Evolutionary conservation across 371 early-diverging fungal species (phyloP), one percentile per base, ranked within the genome.

Genomic region (Apophysomyces variabilis): DNA sequence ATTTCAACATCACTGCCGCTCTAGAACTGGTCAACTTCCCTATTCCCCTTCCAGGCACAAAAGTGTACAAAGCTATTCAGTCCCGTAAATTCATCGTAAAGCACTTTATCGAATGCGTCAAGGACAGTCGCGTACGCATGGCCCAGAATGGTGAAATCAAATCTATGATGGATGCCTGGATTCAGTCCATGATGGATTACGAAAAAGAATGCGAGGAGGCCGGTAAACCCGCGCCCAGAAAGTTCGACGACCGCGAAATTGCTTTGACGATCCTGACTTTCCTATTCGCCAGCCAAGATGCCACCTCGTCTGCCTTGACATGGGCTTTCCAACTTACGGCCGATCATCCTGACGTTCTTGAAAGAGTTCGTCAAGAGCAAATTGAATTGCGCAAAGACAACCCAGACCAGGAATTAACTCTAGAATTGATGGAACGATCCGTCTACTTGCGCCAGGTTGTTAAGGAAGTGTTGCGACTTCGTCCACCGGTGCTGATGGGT

Each of bases 11-110:
- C 62, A 85, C 85, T 18, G 83, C 85, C 41, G 85, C 85, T 3
- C 65, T 85, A 32, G 83, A 85, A 61, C 75, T 85, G 54, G 85
- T 85, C 69, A 85, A 85, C 62, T 85, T 85, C 70, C 85, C 85
- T 44, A 75, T 80, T 46, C 82, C 85, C 37, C 65, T 85, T 32
- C 85, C 85, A 5, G 83, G 83, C 41, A 85, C 85, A 69, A 82
- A 83, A 58, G 85, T 85, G 1, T 85, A 79, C 65, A 76, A 80
- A 67, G 85, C 85, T 35, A 79, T 79, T 35, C 77, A 79, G 16
- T 80, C 85, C 35, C 81, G 85, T 54, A 76, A 85, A 60, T 85
- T 75, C 64, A 85, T 85, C 66, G 78, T 81, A 54, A 69, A 80
- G 13, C 74, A 76, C 21, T 85, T 85, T 58, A 75, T 80, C 41